Percentiles rank a stretch among this genome's conserved stretches.
Evolutionary conservation across 768 basidiomycete genomes (phyloP).

Genomic region (Hericium rajendrae): DNA sequence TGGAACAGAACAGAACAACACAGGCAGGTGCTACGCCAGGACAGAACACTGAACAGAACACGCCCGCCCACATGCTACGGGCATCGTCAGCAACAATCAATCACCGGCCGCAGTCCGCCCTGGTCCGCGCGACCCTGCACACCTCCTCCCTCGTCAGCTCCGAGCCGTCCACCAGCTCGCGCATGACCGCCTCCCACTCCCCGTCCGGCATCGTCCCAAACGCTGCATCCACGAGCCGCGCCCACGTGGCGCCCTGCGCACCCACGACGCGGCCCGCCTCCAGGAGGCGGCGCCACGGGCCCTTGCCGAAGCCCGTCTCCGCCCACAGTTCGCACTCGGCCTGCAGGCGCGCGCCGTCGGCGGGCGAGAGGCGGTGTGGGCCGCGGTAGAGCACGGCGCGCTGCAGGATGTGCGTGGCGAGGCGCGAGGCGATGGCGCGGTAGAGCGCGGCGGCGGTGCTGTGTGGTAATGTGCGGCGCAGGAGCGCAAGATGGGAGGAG

Average conservation of each 20-base stretch:
- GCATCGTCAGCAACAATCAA: background rate
- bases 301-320: slow-evolving; percentile 61
- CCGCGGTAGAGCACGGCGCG: slow-evolving; percentile 77
- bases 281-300: slow-evolving; percentile 67
- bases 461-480: slow-evolving; percentile 56
- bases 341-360: slow-evolving; percentile 52
- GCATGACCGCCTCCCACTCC: slow-evolving; percentile 47
- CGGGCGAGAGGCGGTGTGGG: slow-evolving; percentile 42
- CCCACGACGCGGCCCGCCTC: slow-evolving; percentile 63
- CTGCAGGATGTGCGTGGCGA: slow-evolving; percentile 75
- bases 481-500: slow-evolving; percentile 66
- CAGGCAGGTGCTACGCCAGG: background rate
- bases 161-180: slow-evolving; percentile 45
- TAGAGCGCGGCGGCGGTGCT: slow-evolving; percentile 55
- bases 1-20: background rate
- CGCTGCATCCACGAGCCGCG: slow-evolving; percentile 34
- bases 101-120: slow-evolving; percentile 28
- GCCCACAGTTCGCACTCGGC: slow-evolving; percentile 79
- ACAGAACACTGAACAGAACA: background rate
- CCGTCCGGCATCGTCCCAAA: slow-evolving; percentile 27
- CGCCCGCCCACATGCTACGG: background rate
- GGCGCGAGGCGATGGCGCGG: slow-evolving; percentile 55
- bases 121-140: slow-evolving; percentile 38
- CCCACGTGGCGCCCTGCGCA: slow-evolving; percentile 46
- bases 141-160: slow-evolving; percentile 60